Conservation (phyloP, 2,329 filamentous ascomycete species). For the Lithohypha guttulata region DNA sequence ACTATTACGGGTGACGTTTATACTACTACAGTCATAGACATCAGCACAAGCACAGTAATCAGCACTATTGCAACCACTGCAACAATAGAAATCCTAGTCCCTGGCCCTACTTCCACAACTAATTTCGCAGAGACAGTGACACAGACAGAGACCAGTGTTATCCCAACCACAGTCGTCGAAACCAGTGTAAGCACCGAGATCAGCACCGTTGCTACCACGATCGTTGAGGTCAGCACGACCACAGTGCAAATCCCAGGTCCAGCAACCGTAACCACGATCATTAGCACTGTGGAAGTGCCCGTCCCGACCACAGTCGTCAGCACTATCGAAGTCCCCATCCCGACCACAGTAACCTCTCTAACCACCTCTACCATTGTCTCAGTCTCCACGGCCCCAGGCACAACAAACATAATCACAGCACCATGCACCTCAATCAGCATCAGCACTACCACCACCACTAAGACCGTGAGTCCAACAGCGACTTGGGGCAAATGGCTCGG, state of each 20-base stretch:
- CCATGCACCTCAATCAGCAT: not conserved
- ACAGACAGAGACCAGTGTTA: not conserved
- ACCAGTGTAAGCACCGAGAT: not conserved
- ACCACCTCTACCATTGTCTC: no score
- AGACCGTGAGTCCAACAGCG: not conserved
- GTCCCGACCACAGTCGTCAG: no score
- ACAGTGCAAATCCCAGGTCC: not conserved
- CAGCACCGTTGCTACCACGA: not conserved
- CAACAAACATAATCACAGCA: not conserved
- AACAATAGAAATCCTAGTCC: no score
- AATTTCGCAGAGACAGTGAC: no score
- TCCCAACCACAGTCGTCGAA: not conserved
- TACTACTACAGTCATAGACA: not conserved
- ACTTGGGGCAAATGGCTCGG: no score
- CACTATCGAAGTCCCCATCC: no score
- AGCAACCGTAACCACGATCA: slow-evolving; percentile 2
- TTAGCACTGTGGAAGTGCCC: not conserved
- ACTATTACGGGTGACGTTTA: not conserved
- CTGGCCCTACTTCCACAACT: no score
- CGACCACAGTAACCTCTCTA: no score
- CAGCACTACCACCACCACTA: not conserved
- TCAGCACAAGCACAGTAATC: no score
- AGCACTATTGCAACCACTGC: no score
- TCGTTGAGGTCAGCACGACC: not conserved
- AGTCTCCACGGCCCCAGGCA: not conserved